These are phyloP conservation scores for Isatis tinctoria DNA, from an alignment of 345 rosid genomes.

Conservation along the genomic window DNA sequence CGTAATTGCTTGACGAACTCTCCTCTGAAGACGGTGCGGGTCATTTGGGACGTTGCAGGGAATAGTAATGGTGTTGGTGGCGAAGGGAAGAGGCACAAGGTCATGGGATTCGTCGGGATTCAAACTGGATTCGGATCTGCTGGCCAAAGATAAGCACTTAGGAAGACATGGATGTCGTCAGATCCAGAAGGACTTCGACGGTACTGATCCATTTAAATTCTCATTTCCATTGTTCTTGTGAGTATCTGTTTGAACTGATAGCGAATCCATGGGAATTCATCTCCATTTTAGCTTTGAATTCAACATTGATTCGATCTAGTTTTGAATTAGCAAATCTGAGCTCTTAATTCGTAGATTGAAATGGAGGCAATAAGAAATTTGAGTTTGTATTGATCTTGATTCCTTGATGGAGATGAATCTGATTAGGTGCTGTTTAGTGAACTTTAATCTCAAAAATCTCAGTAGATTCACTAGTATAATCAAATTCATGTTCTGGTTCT, in stretches of 20 bases:
- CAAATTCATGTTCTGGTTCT: background rate
- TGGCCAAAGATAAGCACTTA: constrained; percentile 64
- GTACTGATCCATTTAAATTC: constrained; percentile 31
- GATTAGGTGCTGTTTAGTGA: background rate
- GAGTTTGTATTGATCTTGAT: background rate
- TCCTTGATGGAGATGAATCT: background rate
- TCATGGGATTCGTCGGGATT: constrained; percentile 88
- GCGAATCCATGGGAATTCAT: background rate
- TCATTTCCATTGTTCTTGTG: background rate
- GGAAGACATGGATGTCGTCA: constrained; percentile 92
- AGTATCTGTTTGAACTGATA: background rate
- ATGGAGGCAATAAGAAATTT: background rate
- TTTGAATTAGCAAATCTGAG: constrained; percentile 5
- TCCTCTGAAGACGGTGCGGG: constrained; percentile 59
- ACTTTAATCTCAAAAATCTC: background rate
- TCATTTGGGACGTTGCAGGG: constrained; percentile 50
- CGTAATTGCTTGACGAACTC: constrained; percentile 23
- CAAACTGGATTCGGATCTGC: constrained; percentile 73
- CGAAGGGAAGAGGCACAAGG: constrained; percentile 51
- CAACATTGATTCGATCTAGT: constrained; percentile 1
- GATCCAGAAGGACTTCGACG: constrained; percentile 74
- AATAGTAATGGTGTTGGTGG: constrained; percentile 3
- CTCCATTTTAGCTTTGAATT: background rate
- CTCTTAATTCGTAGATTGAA: background rate
- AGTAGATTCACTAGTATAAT: background rate